Evolutionary conservation across 2,329 filamentous ascomycete species (phyloP), one percentile per base, ranked within the genome.

Genomic region (Periconia sp.): DNA sequence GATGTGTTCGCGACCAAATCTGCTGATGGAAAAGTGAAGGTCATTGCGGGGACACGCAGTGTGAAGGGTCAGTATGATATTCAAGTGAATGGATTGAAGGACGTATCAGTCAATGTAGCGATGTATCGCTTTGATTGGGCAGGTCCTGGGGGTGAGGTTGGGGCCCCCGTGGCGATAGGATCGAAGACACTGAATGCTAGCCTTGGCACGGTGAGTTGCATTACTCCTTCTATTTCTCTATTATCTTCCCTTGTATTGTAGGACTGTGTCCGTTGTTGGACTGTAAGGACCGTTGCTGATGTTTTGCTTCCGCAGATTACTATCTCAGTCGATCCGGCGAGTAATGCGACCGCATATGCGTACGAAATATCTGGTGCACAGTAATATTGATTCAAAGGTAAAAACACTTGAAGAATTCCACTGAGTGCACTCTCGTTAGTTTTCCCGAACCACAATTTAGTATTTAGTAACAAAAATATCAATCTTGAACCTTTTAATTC

Each of bases 1-100:
- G 77, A 78, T 44, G 73, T 70, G 13, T 79, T 75, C 52, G 70
- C 76, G 10, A 73, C 69, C 2, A 65, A 71, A 17, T 71, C 62
- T 19, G 23, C 23, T 8, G 33, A 37, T 5, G 53, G 52, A 0
- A 63, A 67, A 41, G 56, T 53, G 7, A 69, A 71, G n/a, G 62
- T 76, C 37, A 64, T 78, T 15, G 66, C 69, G 1, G 76, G 75
- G 6, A 65, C 65, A 11, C 63, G 70, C 6, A 58, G 65, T 7
- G 56, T 62, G 9, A 61, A 64, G 2, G 71, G 70, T 0, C 70
- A 68, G 5, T 77, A 72, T 66, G 59, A 69, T 42, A 62, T 78
- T 27, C 64, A 59, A 9, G 56, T 78, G 41, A 60, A 69, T 10
- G 63, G 65, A 6, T 56, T 77, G 19, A 60, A 53, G n/a, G 53